Evolutionary conservation across 495 filamentous ascomycete species (phyloP).

Genomic region (Diplogelasinospora grovesii): DNA sequence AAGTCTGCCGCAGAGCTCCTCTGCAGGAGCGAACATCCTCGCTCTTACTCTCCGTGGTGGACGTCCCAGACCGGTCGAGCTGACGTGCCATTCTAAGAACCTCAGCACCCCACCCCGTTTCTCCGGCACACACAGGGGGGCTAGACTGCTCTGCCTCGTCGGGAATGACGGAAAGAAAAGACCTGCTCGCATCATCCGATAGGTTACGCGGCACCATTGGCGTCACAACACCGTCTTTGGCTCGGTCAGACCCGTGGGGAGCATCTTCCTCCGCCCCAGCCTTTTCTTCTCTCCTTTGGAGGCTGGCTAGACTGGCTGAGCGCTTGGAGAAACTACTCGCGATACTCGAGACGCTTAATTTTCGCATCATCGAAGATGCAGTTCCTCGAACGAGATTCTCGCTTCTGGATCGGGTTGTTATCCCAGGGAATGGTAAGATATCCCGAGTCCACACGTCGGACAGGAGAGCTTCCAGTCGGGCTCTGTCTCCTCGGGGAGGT

Average conservation of each 20-base stretch:
- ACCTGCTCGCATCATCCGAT: slow-evolving; percentile 7
- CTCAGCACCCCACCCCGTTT: slow-evolving; percentile 2
- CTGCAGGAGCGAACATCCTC: slow-evolving; percentile 2
- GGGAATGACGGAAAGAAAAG: slow-evolving; percentile 29
- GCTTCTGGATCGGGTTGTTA: slow-evolving; percentile 55
- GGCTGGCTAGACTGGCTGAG: slow-evolving; percentile 33
- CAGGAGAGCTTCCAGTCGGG: slow-evolving; percentile 67
- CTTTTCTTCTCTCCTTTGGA: slow-evolving; percentile 19
- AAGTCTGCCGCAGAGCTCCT: slow-evolving; percentile 6
- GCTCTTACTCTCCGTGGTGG: background rate
- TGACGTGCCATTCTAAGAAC: slow-evolving; percentile 6
- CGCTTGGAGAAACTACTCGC: slow-evolving; percentile 57
- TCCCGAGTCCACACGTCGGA: slow-evolving; percentile 82
- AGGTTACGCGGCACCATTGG: background rate
- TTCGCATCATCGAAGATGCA: slow-evolving; percentile 74
- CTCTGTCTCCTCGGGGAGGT: slow-evolving; percentile 66
- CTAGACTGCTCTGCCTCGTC: slow-evolving; percentile 29
- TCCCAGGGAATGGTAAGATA: slow-evolving; percentile 77
- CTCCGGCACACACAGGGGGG: slow-evolving; percentile 2
- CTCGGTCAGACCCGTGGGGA: background rate
- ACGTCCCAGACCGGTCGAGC: background rate
- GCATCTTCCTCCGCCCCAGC: slow-evolving; percentile 9
- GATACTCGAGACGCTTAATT: slow-evolving; percentile 69
- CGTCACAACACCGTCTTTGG: background rate
- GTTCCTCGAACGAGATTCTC: slow-evolving; percentile 62